These are phyloP conservation scores for Cryphonectria japonica DNA, from an alignment of 2,329 filamentous ascomycete genomes.

Conservation along the genomic window DNA sequence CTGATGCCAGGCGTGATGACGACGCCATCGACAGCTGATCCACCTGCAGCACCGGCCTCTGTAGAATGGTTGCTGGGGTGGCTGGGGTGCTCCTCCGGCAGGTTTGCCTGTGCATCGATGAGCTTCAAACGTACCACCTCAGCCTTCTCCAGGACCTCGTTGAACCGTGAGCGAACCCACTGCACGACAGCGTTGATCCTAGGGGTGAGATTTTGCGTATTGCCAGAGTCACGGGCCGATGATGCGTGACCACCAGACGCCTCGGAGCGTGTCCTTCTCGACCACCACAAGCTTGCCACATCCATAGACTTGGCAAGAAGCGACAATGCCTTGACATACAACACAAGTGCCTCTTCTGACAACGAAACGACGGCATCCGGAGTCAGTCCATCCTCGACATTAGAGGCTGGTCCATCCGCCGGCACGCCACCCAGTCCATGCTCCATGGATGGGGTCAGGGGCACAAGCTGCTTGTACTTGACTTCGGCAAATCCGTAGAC, in stretches of 20 bases:
- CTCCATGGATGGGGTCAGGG: slow-evolving; percentile 77
- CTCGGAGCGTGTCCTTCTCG: slow-evolving; percentile 68
- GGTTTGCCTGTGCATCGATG: slow-evolving; percentile 78
- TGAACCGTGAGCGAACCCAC: slow-evolving; percentile 93
- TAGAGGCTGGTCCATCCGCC: slow-evolving; percentile 58
- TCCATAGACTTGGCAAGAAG: slow-evolving; percentile 95
- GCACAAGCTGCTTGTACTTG: slow-evolving; percentile 96
- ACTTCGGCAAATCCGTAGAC: slow-evolving; percentile 98
- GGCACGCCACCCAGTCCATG: slow-evolving; percentile 69
- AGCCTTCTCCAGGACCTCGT: slow-evolving; percentile 95
- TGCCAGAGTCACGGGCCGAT: slow-evolving; percentile 46
- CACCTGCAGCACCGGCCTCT: slow-evolving; percentile 59
- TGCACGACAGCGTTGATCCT: slow-evolving; percentile 93
- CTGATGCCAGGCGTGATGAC: slow-evolving; percentile 86
- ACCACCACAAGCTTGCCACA: slow-evolving; percentile 92
- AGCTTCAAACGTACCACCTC: slow-evolving; percentile 91
- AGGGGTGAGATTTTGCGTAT: slow-evolving; percentile 57
- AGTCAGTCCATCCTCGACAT: slow-evolving; percentile 80
- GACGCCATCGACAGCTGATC: slow-evolving; percentile 76
- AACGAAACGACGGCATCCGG: slow-evolving; percentile 83
- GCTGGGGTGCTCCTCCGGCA: slow-evolving; percentile 83
- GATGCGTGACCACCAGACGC: slow-evolving; percentile 45
- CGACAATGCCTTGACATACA: slow-evolving; percentile 93
- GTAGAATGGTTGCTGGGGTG: slow-evolving; percentile 78
- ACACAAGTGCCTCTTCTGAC: slow-evolving; percentile 90